These are phyloP conservation scores for Cyberlindnera sargentensis DNA, from an alignment of 805 yeast genomes.

Conservation along the genomic window DNA sequence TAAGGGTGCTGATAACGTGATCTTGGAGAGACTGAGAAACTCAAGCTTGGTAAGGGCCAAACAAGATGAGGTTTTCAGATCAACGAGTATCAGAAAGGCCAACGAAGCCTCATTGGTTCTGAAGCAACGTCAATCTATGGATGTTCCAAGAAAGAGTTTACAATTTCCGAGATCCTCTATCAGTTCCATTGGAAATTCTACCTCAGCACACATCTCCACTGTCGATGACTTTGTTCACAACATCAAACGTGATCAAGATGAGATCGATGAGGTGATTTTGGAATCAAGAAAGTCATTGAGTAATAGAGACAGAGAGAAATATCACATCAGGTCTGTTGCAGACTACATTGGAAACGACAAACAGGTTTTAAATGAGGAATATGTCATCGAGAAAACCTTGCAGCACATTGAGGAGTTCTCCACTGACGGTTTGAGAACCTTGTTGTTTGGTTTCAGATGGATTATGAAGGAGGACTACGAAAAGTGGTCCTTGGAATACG, in stretches of 20 bases:
- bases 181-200: slow-evolving; percentile 14
- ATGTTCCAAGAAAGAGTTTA: slow-evolving; percentile 29
- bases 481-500: slow-evolving; percentile 60
- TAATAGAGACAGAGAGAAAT: slow-evolving; percentile 49
- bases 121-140: slow-evolving; percentile 45
- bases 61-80: slow-evolving; percentile 52
- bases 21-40: slow-evolving; percentile 63
- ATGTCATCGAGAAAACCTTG: slow-evolving; percentile 72
- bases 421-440: slow-evolving; percentile 88
- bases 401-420: slow-evolving; percentile 92
- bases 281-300: slow-evolving; percentile 54
- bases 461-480: slow-evolving; percentile 50
- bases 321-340: slow-evolving; percentile 25
- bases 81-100: slow-evolving; percentile 55
- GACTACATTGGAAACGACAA: slow-evolving; percentile 46
- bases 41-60: slow-evolving; percentile 54
- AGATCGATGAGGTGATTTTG: slow-evolving; percentile 44
- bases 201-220: slow-evolving; percentile 25
- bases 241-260: slow-evolving; percentile 39
- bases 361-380: slow-evolving; percentile 63
- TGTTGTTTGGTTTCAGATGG: slow-evolving; percentile 77
- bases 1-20: slow-evolving; percentile 94
- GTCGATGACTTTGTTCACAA: slow-evolving; percentile 43
- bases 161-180: slow-evolving; percentile 27
- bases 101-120: slow-evolving; percentile 73